Percentiles rank a stretch among this genome's conserved stretches.
Evolutionary conservation across 768 basidiomycete genomes (phyloP).

Genomic region (Lyophyllum atratum): DNA sequence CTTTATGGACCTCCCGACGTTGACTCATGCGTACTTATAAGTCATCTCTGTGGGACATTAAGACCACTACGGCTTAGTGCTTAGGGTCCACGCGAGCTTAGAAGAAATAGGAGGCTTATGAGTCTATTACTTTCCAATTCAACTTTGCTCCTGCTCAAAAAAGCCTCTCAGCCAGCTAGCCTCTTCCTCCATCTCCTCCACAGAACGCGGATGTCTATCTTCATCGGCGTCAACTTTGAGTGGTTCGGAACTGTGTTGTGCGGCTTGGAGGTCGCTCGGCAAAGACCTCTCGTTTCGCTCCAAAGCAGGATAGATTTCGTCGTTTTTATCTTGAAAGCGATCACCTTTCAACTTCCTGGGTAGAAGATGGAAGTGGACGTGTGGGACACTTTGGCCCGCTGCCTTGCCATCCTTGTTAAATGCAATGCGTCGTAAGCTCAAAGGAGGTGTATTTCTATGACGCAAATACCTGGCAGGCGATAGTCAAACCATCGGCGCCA

Average conservation of each 20-base stretch:
- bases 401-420: slow-evolving; percentile 74
- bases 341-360: slow-evolving; percentile 78
- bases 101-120: too few species aligned
- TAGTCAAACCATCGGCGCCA: slow-evolving; percentile 78
- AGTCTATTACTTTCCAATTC: not conserved
- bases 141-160: slow-evolving; percentile 36
- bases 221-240: slow-evolving; percentile 74
- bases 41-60: too few species aligned
- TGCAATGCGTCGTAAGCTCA: not conserved
- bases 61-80: too few species aligned
- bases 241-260: slow-evolving; percentile 29
- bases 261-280: slow-evolving; percentile 36
- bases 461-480: slow-evolving; percentile 80
- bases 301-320: slow-evolving; percentile 79
- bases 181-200: slow-evolving; percentile 81
- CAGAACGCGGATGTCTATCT: slow-evolving; percentile 56
- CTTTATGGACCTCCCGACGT: too few species aligned
- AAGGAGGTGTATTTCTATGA: not conserved
- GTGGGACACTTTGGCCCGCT: slow-evolving; percentile 79
- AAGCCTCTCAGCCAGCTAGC: slow-evolving; percentile 67
- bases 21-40: too few species aligned
- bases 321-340: slow-evolving; percentile 60
- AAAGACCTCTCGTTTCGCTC: slow-evolving; percentile 64
- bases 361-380: slow-evolving; percentile 95
- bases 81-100: too few species aligned